These are phyloP conservation scores for Eucalyptus shirleyi DNA, from an alignment of 345 rosid genomes.

Conservation along the genomic window DNA sequence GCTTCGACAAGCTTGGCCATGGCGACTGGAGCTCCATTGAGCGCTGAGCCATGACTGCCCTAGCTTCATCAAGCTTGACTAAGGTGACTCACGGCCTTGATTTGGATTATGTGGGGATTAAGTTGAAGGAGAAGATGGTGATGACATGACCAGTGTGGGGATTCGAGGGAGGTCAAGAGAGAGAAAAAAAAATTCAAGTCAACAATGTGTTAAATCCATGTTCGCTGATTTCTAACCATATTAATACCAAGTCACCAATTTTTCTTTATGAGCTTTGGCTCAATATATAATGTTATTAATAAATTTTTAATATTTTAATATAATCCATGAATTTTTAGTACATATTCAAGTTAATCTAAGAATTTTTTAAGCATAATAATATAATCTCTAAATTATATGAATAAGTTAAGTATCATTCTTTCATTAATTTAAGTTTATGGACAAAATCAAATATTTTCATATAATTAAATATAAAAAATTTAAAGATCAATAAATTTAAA, in stretches of 20 bases:
- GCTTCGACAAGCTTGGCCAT: neutral
- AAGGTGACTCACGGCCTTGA: neutral
- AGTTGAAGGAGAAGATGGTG: neutral
- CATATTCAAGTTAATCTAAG: fast-evolving
- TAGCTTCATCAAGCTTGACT: neutral
- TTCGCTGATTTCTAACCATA: neutral
- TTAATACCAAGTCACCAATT: neutral
- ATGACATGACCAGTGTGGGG: neutral
- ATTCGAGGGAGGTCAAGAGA: neutral
- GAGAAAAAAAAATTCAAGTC: fast-evolving
- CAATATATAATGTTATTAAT: fast-evolving
- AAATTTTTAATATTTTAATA: too few relatives aligned
- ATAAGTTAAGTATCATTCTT: neutral
- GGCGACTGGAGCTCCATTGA: neutral
- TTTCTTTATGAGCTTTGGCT: fast-evolving
- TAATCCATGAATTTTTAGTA: fast-evolving
- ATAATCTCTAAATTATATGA: neutral
- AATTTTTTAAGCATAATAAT: too few relatives aligned
- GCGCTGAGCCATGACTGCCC: neutral
- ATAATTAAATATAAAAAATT: too few relatives aligned
- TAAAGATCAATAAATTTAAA: too few relatives aligned
- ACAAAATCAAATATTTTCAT: too few relatives aligned
- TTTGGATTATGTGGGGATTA: neutral
- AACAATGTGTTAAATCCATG: neutral
- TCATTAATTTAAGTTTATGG: neutral